Evolutionary conservation across 1,284 basidiomycete species (phyloP).

Genomic region (Leccinum huronense): DNA sequence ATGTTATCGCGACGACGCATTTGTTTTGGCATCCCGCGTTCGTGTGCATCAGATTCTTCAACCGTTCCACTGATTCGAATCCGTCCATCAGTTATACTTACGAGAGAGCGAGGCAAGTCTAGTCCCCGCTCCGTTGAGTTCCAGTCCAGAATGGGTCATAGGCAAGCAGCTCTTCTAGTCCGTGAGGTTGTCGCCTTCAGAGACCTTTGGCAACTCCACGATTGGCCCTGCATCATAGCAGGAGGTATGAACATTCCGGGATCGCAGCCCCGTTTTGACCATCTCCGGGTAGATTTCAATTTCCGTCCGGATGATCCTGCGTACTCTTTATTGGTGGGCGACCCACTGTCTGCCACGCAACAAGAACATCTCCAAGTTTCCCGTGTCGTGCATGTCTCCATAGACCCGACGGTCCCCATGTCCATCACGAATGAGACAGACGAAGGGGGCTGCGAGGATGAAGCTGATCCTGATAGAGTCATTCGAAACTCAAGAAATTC

Average conservation of each 20-base stretch:
- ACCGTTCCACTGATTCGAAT: conserved; percentile 6
- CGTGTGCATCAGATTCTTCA: conserved; percentile 25
- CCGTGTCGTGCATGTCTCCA: conserved; percentile 78
- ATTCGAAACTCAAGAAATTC: conserved; percentile 78
- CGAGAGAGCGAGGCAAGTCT: conserved; percentile 72
- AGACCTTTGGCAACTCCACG: conserved; percentile 41
- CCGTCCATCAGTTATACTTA: conserved; percentile 66
- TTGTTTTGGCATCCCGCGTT: conserved; percentile 94
- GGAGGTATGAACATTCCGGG: conserved; percentile 58
- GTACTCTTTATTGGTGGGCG: conserved; percentile 78
- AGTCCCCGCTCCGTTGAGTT: not conserved
- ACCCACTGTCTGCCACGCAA: conserved; percentile 55
- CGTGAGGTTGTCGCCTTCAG: conserved; percentile 66
- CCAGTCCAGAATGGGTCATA: conserved; percentile 29
- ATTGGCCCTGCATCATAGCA: conserved; percentile 80
- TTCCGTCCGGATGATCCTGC: conserved; percentile 83
- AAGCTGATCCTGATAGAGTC: conserved; percentile 64
- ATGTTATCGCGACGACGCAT: conserved; percentile 83
- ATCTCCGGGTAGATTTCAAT: conserved; percentile 77
- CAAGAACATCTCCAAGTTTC: conserved; percentile 57
- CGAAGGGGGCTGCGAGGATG: conserved; percentile 45
- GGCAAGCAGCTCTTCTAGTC: conserved; percentile 69
- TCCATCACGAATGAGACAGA: conserved; percentile 34
- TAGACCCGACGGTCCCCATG: conserved; percentile 58
- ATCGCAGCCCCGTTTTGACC: conserved; percentile 5